These are phyloP conservation scores for Penicillium steckii DNA, from an alignment of 495 filamentous ascomycete genomes.

Conservation along the genomic window DNA sequence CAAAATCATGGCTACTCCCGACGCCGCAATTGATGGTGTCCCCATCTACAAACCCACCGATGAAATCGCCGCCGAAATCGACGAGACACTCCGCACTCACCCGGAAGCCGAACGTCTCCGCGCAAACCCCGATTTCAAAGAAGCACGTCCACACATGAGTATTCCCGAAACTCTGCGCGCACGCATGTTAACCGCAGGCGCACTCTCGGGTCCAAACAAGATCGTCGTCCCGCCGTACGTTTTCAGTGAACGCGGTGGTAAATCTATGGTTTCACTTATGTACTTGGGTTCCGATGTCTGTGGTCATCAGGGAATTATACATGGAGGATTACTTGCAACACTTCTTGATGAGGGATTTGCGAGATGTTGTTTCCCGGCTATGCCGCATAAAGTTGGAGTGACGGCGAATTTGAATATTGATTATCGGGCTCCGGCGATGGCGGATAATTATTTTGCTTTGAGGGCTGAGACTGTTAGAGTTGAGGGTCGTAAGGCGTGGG, in stretches of 20 bases:
- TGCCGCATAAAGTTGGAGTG: constrained; percentile 86
- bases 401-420: constrained; percentile 91
- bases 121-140: constrained; percentile 62
- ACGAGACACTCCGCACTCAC: constrained; percentile 72
- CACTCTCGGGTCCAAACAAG: constrained; percentile 69
- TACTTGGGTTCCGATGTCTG: constrained; percentile 83
- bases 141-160: constrained; percentile 84
- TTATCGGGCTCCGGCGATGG: constrained; percentile 76
- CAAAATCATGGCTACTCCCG: constrained; percentile 43
- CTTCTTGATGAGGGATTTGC: constrained; percentile 90
- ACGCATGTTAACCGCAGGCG: constrained; percentile 81
- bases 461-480: constrained; percentile 80
- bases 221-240: constrained; percentile 80
- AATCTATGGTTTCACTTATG: constrained; percentile 67
- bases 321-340: constrained; percentile 89
- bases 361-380: constrained; percentile 83
- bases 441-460: constrained; percentile 75
- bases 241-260: constrained; percentile 70
- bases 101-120: constrained; percentile 68
- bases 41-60: constrained; percentile 67
- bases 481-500: constrained; percentile 96
- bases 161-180: constrained; percentile 64
- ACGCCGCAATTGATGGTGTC: constrained; percentile 70
- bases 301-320: constrained; percentile 88
- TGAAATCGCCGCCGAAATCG: constrained; percentile 58